phyloP scores from a whole-genome alignment of 2,329 filamentous ascomycete species.

The Pseudodiploospora longispora region DNA sequence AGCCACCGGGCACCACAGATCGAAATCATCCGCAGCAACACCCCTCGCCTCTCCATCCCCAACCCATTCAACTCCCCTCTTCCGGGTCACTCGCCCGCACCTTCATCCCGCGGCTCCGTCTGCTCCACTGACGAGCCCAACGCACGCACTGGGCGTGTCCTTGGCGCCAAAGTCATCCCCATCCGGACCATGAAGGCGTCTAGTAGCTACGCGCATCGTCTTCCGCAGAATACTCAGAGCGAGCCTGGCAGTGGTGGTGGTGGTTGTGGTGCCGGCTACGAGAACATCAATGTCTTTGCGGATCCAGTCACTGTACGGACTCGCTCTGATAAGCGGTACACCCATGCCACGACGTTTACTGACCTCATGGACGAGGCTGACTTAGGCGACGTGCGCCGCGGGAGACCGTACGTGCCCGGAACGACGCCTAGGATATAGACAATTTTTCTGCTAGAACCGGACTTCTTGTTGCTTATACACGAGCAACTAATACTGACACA shows the following conservation, averaged over 20 bases:
- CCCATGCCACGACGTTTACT: constrained; percentile 41
- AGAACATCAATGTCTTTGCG: constrained; percentile 46
- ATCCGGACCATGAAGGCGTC: constrained; percentile 32
- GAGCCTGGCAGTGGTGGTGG: constrained; percentile 28
- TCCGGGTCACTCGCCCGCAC: constrained; percentile 12
- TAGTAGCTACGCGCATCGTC: constrained; percentile 16
- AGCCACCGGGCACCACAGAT: constrained; percentile 8
- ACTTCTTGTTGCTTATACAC: too few species aligned
- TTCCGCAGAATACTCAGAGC: constrained; percentile 24
- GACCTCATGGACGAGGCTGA: constrained; percentile 43
- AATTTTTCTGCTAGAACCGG: too few species aligned
- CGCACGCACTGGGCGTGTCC: constrained; percentile 19
- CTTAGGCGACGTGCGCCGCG: constrained; percentile 32
- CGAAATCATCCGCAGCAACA: neutral
- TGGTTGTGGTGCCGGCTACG: constrained; percentile 7
- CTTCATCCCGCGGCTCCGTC: constrained; percentile 10
- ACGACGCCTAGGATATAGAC: constrained; percentile 22
- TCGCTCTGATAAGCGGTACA: constrained; percentile 13
- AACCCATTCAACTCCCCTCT: constrained; percentile 29
- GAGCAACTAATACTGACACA: too few species aligned
- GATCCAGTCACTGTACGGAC: constrained; percentile 35
- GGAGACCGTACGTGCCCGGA: constrained; percentile 34
- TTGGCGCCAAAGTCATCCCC: constrained; percentile 20
- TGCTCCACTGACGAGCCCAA: constrained; percentile 18
- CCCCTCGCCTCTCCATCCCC: constrained; percentile 23